phyloP scores from a whole-genome alignment of 2,329 filamentous ascomycete genomes.

The Colletotrichum graminicola region DNA sequence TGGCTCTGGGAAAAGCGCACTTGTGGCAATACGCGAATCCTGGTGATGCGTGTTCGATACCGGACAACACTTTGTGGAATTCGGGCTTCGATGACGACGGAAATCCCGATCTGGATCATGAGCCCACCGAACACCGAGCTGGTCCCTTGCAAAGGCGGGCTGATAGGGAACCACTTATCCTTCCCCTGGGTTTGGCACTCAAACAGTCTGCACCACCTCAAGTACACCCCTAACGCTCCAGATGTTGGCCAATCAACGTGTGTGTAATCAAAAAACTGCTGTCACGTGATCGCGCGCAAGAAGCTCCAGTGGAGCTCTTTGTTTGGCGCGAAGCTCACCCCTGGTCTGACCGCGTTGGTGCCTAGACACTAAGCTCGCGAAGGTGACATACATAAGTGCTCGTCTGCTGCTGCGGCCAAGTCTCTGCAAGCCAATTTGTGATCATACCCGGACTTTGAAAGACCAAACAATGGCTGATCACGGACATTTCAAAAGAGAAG shows the following conservation, averaged over 20 bases:
- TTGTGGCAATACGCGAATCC: constrained; percentile 32
- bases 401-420: background rate
- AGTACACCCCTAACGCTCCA: background rate
- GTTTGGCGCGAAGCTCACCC: constrained; percentile 11
- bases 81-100: constrained; percentile 40
- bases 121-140: constrained; percentile 22
- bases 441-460: background rate
- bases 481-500: constrained; percentile 61
- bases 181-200: accelerated
- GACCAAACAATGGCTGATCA: constrained; percentile 51
- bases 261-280: constrained; percentile 21
- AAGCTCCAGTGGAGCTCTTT: constrained; percentile 7
- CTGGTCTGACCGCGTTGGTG: constrained; percentile 35
- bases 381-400: background rate
- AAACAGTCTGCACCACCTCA: background rate
- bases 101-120: constrained; percentile 39
- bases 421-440: background rate
- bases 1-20: constrained; percentile 25
- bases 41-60: constrained; percentile 24
- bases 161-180: constrained; percentile 2
- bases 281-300: constrained; percentile 41
- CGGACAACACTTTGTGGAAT: constrained; percentile 20
- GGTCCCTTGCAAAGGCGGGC: constrained; percentile 27
- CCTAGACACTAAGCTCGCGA: constrained; percentile 25
- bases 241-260: constrained; percentile 20